These are phyloP conservation scores for Ascobolus immersus DNA, from an alignment of 495 filamentous ascomycete species.

Conservation along the genomic window DNA sequence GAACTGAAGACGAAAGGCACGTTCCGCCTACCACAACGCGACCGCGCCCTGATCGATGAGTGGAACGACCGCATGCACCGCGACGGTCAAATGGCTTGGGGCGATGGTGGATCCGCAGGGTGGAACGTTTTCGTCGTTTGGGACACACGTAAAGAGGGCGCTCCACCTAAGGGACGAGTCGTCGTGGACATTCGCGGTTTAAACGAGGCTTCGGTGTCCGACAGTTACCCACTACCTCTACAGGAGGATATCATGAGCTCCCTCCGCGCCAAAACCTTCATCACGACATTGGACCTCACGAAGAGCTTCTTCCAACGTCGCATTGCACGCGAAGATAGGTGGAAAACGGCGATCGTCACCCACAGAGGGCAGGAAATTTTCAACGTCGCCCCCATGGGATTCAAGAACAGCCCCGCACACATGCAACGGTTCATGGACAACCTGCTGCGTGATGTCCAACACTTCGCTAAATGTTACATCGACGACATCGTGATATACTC, in stretches of 20 bases:
- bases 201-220: neutral
- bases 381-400: neutral
- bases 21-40: too few species aligned
- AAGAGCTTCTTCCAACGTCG: neutral
- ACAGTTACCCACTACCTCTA: neutral
- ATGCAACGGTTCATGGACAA: conserved; percentile 4
- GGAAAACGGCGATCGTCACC: neutral
- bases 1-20: too few species aligned
- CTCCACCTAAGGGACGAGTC: conserved; percentile 2
- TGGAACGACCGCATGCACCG: too few species aligned
- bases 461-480: too few species aligned
- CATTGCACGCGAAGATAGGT: neutral
- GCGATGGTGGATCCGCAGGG: too few species aligned
- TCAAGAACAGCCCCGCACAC: neutral
- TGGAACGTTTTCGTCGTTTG: too few species aligned
- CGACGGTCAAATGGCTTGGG: too few species aligned
- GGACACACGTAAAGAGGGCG: too few species aligned
- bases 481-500: neutral
- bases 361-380: neutral
- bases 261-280: neutral
- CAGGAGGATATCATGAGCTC: neutral
- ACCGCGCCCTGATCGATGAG: too few species aligned
- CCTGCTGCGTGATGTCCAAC: neutral
- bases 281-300: neutral
- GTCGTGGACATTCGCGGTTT: neutral